Evolutionary conservation across 1,284 basidiomycete species (phyloP).

Genomic region (Garcileccinum viscosum): DNA sequence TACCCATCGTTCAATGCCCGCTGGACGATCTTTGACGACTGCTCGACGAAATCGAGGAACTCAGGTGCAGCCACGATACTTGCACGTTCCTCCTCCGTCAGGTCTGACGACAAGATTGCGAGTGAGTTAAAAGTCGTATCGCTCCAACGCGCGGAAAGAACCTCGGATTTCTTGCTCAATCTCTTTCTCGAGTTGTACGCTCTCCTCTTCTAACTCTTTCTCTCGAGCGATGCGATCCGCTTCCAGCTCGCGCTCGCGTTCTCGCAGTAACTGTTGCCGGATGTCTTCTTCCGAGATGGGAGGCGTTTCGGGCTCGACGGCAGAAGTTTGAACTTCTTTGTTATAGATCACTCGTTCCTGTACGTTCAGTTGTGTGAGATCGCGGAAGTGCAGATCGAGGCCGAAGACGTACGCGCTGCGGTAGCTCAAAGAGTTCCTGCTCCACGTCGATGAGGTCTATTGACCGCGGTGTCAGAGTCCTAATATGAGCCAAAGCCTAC

Average conservation of each 20-base stretch:
- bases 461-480: conserved; percentile 67
- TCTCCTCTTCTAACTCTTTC: conserved; percentile 82
- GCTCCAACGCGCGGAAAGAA: conserved; percentile 35
- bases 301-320: conserved; percentile 59
- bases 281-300: conserved; percentile 73
- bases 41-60: conserved; percentile 92
- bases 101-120: conserved; percentile 53
- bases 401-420: conserved; percentile 68
- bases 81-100: conserved; percentile 83
- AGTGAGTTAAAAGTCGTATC: conserved; percentile 1
- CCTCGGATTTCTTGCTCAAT: conserved; percentile 84
- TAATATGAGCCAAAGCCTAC: conserved; percentile 32
- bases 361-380: conserved; percentile 7
- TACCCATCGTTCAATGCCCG: conserved; percentile 96
- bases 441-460: conserved; percentile 84
- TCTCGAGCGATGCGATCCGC: conserved; percentile 75
- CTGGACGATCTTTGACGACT: conserved; percentile 94
- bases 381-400: not conserved
- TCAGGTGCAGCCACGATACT: conserved; percentile 86
- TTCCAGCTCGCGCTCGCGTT: conserved; percentile 69
- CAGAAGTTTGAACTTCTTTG: conserved; percentile 89
- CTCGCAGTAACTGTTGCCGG: conserved; percentile 70
- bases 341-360: conserved; percentile 92
- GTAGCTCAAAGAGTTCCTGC: conserved; percentile 89
- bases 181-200: conserved; percentile 77